Evolutionary conservation across 805 yeast genomes (phyloP).

Genomic region (Hanseniaspora meyeri): DNA sequence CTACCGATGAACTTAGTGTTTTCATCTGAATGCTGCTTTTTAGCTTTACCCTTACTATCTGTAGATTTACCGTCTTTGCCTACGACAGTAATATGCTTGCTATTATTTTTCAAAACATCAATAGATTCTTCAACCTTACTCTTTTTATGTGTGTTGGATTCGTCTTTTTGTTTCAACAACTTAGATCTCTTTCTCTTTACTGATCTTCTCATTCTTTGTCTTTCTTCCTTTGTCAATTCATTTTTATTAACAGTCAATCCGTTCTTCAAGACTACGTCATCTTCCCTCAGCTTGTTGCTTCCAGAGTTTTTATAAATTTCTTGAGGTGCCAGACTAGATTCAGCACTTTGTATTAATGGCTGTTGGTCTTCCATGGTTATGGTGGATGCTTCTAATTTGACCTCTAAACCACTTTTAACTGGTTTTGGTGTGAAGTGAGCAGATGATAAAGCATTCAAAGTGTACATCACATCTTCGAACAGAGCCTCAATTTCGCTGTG

Average conservation of each 20-base stretch:
- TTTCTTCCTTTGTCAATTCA: slow-evolving; percentile 74
- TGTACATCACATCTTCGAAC: slow-evolving; percentile 49
- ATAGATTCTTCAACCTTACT: slow-evolving; percentile 51
- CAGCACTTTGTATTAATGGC: slow-evolving; percentile 68
- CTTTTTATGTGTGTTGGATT: slow-evolving; percentile 28
- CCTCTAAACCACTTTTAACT: slow-evolving; percentile 61
- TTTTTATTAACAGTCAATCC: slow-evolving; percentile 72
- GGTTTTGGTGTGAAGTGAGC: slow-evolving; percentile 92
- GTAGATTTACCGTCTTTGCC: slow-evolving; percentile 64
- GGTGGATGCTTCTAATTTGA: slow-evolving; percentile 71
- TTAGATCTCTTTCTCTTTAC: slow-evolving; percentile 69
- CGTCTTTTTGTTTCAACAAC: slow-evolving; percentile 27
- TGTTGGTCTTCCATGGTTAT: slow-evolving; percentile 93
- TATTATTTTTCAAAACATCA: slow-evolving; percentile 50
- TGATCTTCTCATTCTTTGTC: slow-evolving; percentile 75
- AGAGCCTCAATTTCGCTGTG: slow-evolving; percentile 68
- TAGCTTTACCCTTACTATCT: slow-evolving; percentile 57
- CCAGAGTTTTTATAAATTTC: slow-evolving; percentile 54
- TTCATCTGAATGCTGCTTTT: slow-evolving; percentile 24
- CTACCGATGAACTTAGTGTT: slow-evolving; percentile 22
- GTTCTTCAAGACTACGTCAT: slow-evolving; percentile 58
- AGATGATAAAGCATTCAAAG: slow-evolving; percentile 80
- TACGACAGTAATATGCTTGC: slow-evolving; percentile 66
- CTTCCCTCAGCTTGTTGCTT: slow-evolving; percentile 33
- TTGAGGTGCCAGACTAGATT: slow-evolving; percentile 81